phyloP scores from a whole-genome alignment of 106 monocot genomes.

The Apostasia shenzhenica region DNA sequence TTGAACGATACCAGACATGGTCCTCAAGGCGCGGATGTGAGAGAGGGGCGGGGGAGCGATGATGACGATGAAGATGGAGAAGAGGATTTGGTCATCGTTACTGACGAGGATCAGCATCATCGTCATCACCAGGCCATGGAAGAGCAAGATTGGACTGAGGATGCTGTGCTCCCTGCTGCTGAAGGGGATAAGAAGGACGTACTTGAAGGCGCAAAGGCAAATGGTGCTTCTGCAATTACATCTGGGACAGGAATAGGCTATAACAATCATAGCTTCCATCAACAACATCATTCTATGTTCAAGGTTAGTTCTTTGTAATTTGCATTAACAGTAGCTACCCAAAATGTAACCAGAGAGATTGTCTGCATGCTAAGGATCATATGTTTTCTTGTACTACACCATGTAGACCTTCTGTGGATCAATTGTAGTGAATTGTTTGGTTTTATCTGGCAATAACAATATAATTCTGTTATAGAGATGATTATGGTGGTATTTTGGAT shows the following conservation, averaged over 20 bases:
- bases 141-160: conserved; percentile 77
- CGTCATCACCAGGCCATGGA: conserved; percentile 44
- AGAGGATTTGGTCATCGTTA: conserved; percentile 21
- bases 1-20: conserved; percentile 49
- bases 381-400: not conserved
- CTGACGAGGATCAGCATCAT: conserved; percentile 24
- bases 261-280: conserved; percentile 58
- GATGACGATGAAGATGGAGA: conserved; percentile 72
- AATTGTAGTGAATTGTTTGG: not conserved
- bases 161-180: conserved; percentile 22
- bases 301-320: conserved; percentile 63
- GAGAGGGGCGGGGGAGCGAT: conserved; percentile 19
- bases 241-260: conserved; percentile 34
- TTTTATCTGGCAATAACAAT: not conserved
- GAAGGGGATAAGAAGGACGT: conserved; percentile 74
- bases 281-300: conserved; percentile 84
- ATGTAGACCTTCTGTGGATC: conserved; percentile 1
- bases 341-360: conserved; percentile 4
- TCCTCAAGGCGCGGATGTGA: conserved; percentile 14
- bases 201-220: conserved; percentile 35
- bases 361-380: conserved; percentile 1
- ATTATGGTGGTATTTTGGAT: too few species aligned
- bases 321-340: not conserved
- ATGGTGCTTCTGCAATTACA: conserved; percentile 14
- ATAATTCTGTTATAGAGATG: not conserved